Evolutionary conservation across 2,329 filamentous ascomycete genomes (phyloP).

Genomic region (Chaetomiaceae sp.): DNA sequence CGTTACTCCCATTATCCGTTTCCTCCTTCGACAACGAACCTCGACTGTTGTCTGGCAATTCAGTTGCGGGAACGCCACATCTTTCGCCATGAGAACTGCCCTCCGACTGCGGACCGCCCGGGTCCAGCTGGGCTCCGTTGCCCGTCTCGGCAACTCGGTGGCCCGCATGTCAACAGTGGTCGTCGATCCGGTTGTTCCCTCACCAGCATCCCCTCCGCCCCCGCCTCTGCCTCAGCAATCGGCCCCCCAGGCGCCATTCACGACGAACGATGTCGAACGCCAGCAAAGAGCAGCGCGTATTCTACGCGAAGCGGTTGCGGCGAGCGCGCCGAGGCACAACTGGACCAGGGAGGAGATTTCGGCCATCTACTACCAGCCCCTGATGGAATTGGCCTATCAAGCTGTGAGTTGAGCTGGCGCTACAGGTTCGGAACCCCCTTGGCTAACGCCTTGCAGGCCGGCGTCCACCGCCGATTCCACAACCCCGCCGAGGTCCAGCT

Average conservation of each 20-base stretch:
- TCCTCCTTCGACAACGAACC: neutral
- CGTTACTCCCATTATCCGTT: neutral
- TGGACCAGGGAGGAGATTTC: conserved; percentile 82
- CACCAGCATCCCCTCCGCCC: neutral
- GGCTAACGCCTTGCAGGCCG: conserved; percentile 56
- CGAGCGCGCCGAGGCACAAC: conserved; percentile 59
- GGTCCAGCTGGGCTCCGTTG: neutral
- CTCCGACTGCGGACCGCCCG: neutral
- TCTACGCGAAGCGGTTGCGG: conserved; percentile 52
- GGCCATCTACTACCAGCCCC: conserved; percentile 74
- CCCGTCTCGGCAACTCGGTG: neutral
- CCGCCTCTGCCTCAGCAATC: neutral
- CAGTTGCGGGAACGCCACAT: neutral
- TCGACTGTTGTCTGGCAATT: neutral
- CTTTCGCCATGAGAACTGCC: conserved; percentile 1
- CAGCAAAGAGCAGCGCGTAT: conserved; percentile 23
- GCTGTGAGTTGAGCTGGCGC: no score
- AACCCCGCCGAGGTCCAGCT: conserved; percentile 80
- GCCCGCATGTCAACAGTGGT: conserved; percentile 13
- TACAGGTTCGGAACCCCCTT: no score
- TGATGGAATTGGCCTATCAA: conserved; percentile 74
- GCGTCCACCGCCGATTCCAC: conserved; percentile 80
- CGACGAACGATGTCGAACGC: neutral
- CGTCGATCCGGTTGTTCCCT: neutral
- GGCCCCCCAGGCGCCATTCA: neutral